phyloP scores from a whole-genome alignment of 768 basidiomycete species.

The Auricularia heimuer region DNA sequence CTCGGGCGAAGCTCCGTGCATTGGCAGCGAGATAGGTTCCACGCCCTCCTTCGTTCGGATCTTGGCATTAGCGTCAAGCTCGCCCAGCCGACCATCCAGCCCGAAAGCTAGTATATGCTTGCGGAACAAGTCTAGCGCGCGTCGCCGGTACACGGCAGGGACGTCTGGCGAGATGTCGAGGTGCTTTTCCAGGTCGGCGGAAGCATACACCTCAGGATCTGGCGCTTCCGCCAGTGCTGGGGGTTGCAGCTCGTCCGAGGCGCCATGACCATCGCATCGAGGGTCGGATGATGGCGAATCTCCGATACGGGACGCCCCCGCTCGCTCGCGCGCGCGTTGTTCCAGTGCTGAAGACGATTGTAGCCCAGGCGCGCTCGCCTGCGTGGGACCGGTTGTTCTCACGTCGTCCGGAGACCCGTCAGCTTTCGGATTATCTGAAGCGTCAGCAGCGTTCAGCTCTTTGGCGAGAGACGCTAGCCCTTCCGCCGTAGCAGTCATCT shows the following conservation, averaged over 20 bases:
- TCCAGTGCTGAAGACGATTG: neutral
- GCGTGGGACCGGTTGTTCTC: neutral
- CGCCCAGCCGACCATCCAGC: constrained; percentile 22
- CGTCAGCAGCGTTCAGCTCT: neutral
- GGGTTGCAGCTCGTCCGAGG: constrained; percentile 11
- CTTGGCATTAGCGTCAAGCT: constrained; percentile 15
- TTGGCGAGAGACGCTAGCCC: neutral
- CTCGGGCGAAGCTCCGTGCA: constrained; percentile 15
- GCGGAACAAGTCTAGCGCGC: constrained; percentile 12
- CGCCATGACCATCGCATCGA: neutral
- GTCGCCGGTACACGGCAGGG: neutral
- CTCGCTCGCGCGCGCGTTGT: neutral
- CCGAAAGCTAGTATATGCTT: constrained; percentile 20
- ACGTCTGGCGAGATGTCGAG: constrained; percentile 16
- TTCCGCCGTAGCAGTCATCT: neutral
- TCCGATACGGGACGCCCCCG: neutral
- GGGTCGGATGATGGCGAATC: too few relatives aligned
- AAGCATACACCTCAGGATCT: constrained; percentile 8
- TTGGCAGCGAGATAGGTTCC: constrained; percentile 14
- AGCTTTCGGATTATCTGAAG: too few relatives aligned
- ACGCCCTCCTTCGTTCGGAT: constrained; percentile 19
- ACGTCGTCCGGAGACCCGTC: too few relatives aligned
- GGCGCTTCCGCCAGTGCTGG: constrained; percentile 18
- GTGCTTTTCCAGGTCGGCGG: constrained; percentile 3
- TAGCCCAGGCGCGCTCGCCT: neutral